Percentiles rank a stretch among this genome's conserved stretches.
phyloP scores from a whole-genome alignment of 768 basidiomycete genomes.

The Mycena olivaceomarginata region DNA sequence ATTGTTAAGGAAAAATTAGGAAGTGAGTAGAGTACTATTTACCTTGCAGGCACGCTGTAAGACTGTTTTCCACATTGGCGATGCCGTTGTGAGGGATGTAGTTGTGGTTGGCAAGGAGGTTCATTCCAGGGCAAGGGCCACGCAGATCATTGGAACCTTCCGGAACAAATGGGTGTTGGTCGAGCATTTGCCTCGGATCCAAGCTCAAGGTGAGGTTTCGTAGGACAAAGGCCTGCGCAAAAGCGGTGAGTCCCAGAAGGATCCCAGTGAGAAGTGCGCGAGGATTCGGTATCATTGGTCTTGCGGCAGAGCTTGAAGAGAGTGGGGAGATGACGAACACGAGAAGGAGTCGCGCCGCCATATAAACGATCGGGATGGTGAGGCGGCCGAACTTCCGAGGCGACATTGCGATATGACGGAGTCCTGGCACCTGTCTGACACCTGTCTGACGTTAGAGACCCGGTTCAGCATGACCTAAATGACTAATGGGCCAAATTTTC shows the following conservation, averaged over 20 bases:
- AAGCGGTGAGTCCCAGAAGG: neutral
- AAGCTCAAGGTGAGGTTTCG: neutral
- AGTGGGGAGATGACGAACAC: neutral
- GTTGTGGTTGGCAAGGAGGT: neutral
- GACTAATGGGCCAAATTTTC: too few species aligned
- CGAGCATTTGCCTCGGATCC: neutral
- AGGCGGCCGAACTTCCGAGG: neutral
- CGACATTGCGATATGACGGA: neutral
- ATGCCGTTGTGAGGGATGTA: neutral
- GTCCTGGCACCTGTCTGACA: neutral
- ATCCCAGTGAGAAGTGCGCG: neutral
- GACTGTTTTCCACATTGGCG: neutral
- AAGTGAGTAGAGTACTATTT: neutral
- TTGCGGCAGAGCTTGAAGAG: neutral
- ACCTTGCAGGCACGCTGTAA: neutral
- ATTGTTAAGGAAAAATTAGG: neutral
- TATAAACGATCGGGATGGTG: neutral
- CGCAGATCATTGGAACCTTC: neutral
- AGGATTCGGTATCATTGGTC: neutral
- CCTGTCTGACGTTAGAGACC: neutral
- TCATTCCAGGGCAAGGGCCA: neutral
- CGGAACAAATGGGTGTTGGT: neutral
- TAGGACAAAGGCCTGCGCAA: neutral
- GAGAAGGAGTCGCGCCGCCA: neutral
- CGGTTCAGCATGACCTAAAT: too few species aligned